These are phyloP conservation scores for Colletotrichum sp. DNA, from an alignment of 2,329 filamentous ascomycete species.

Conservation along the genomic window DNA sequence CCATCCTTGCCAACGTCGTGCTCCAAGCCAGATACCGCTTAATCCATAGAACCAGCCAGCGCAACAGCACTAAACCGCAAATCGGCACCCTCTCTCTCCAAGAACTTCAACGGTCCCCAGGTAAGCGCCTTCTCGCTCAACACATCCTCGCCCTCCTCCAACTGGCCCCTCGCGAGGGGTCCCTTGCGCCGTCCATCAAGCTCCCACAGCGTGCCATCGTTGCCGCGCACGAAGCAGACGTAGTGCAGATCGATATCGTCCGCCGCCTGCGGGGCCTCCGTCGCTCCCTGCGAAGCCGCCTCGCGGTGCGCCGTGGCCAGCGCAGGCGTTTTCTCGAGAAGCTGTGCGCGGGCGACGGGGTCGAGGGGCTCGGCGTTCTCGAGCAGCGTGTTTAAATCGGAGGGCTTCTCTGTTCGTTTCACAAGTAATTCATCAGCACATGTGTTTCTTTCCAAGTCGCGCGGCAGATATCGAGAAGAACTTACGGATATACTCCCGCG, in stretches of 20 bases:
- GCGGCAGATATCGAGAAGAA: slow-evolving; percentile 11
- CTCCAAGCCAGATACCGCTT: slow-evolving; percentile 4
- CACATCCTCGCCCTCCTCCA: slow-evolving; percentile 70
- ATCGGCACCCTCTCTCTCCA: slow-evolving; percentile 60
- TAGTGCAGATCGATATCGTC: slow-evolving; percentile 93
- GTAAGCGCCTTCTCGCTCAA: slow-evolving; percentile 77
- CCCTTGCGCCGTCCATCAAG: slow-evolving; percentile 65
- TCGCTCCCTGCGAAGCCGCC: slow-evolving; percentile 80
- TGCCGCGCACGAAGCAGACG: slow-evolving; percentile 86
- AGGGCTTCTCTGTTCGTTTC: slow-evolving; percentile 45
- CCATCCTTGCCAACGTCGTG: neutral
- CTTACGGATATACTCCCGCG: slow-evolving; percentile 64
- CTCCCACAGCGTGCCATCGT: slow-evolving; percentile 68
- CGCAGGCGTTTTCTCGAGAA: slow-evolving; percentile 78
- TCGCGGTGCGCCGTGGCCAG: slow-evolving; percentile 80
- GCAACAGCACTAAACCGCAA: slow-evolving; percentile 65
- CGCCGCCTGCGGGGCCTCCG: slow-evolving; percentile 76
- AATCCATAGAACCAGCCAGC: slow-evolving; percentile 57
- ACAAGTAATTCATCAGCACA: neutral
- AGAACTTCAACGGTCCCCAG: slow-evolving; percentile 66
- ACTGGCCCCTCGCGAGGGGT: slow-evolving; percentile 58
- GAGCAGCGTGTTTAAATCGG: slow-evolving; percentile 70
- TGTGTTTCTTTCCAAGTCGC: neutral
- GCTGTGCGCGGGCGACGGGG: slow-evolving; percentile 68
- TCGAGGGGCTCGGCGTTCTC: slow-evolving; percentile 72